A percentile compares a stretch with the other conserved stretches of the same genome.
Evolutionary conservation across 2,329 filamentous ascomycete species (phyloP).

Genomic region (Paecilomyces sp.): DNA sequence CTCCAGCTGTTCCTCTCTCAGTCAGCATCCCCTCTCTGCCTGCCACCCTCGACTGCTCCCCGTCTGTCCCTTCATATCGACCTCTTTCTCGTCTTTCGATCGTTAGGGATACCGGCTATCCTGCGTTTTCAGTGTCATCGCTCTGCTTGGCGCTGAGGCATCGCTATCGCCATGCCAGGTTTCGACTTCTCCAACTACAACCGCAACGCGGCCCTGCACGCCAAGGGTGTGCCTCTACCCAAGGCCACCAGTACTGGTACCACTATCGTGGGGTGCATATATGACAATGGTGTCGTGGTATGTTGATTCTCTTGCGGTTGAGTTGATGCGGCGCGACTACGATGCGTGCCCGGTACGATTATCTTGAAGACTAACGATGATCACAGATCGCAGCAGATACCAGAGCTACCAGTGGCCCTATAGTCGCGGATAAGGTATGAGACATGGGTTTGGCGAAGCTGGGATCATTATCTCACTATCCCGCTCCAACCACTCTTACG

Average conservation of each 20-base stretch:
- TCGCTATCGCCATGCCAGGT: slow-evolving; percentile 66
- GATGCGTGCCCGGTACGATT: background rate
- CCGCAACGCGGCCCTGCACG: slow-evolving; percentile 93
- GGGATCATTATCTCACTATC: background rate
- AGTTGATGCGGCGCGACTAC: background rate
- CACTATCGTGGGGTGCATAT: slow-evolving; percentile 97
- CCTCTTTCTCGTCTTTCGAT: slow-evolving; percentile 8
- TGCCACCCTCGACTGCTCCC: slow-evolving; percentile 20
- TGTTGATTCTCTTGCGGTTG: slow-evolving; percentile 25
- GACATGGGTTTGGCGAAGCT: background rate
- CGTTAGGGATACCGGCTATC: background rate
- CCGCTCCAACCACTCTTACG: background rate
- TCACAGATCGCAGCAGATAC: slow-evolving; percentile 91
- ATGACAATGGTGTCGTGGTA: slow-evolving; percentile 90
- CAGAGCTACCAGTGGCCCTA: slow-evolving; percentile 90
- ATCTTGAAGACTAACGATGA: background rate
- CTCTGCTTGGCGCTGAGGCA: slow-evolving; percentile 7
- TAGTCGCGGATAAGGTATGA: slow-evolving; percentile 89
- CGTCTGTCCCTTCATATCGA: slow-evolving; percentile 24
- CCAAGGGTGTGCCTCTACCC: slow-evolving; percentile 85
- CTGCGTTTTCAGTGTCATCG: background rate
- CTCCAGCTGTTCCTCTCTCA: slow-evolving; percentile 10
- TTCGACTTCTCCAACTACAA: slow-evolving; percentile 99
- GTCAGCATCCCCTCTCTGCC: slow-evolving; percentile 24
- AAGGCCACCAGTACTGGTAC: slow-evolving; percentile 98